Conservation (phyloP, 805 yeast species). For the Lachancea dasiensis region DNA sequence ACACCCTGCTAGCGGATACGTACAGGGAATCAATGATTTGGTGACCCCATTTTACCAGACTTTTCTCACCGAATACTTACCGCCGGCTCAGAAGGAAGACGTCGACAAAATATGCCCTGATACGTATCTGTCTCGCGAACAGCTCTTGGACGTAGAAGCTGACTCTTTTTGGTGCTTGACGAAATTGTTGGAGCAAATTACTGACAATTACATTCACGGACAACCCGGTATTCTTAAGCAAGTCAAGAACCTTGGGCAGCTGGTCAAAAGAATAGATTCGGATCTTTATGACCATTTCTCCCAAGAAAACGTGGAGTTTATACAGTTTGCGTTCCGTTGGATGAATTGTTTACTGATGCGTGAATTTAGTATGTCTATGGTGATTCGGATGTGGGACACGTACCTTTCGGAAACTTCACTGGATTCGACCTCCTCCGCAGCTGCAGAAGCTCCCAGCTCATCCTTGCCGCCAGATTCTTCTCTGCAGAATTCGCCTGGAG, state of each 20-base stretch:
- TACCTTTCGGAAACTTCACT: constrained; percentile 66
- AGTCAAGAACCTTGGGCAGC: constrained; percentile 69
- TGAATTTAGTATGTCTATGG: constrained; percentile 70
- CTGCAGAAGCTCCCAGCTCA: constrained; percentile 8
- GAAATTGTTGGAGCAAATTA: constrained; percentile 85
- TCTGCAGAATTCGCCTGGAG: constrained; percentile 4
- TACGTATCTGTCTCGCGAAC: constrained; percentile 48
- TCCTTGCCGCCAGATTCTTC: constrained; percentile 6
- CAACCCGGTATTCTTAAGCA: constrained; percentile 96
- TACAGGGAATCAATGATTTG: constrained; percentile 93
- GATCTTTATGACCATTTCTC: constrained; percentile 70
- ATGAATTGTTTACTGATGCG: constrained; percentile 97
- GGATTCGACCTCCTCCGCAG: constrained; percentile 18
- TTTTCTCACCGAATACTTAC: constrained; percentile 62
- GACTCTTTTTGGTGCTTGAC: constrained; percentile 97
- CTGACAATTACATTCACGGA: constrained; percentile 95
- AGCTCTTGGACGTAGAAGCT: constrained; percentile 73
- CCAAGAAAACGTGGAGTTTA: constrained; percentile 80
- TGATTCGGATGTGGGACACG: constrained; percentile 97
- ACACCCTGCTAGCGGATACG: constrained; percentile 97
- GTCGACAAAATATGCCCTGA: constrained; percentile 60
- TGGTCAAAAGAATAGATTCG: constrained; percentile 74
- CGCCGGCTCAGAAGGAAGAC: constrained; percentile 35
- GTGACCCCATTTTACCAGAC: constrained; percentile 91
- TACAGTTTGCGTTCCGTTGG: constrained; percentile 96